Base-by-base conservation (phyloP, 441 rosid genomes). In the Manihot esculenta region DNA sequence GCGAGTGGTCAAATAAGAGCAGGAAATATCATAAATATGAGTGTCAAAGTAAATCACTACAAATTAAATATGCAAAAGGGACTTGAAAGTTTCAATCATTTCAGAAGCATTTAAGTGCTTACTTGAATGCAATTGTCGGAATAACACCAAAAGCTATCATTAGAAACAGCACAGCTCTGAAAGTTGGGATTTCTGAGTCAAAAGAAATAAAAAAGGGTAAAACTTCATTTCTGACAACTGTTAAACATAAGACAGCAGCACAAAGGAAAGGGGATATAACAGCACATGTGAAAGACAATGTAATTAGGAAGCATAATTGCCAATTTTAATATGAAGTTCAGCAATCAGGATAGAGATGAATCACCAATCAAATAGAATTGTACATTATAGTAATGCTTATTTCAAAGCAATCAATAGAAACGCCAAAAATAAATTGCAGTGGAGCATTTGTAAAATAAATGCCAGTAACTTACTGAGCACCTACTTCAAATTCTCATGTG, bases 121-220 rank as follows among this genome's bases (percentile, higher is more conserved):
- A 94, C 99, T 92, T 92, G 77, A 68, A 80, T 74, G 83, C 72
- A 24, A 90, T 68, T 26, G 99, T 94, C 66, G 99, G 99, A 74
- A 88, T 72, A 80, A 86, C 97, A 78, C 73, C 99, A 80, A 89
- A 86, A 51, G 78, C 83, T 30, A 80, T 76, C 99, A 94, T 90
- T 9, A 79, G 17, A 78, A 68, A 78, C 74, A 90, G 74, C 62
- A 87, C 86, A 44, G 83, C 82, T 82, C 70, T 84, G 74, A 79
- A 80, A 38, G 87, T 88, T 56, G 82, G 76, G 60, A 90, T 81
- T 75, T 84, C 97, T 94, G 88, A 41, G 71, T 55, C 66, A 59
- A 77, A 66, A 84, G n/a, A 13, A n/a, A n/a, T n/a, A 1, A 21
- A 54, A 65, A 38, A 23, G 23, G 62, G 70, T 61, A 12, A 65